phyloP scores from a whole-genome alignment of 106 monocot genomes.

The Dioscorea dumetorum region DNA sequence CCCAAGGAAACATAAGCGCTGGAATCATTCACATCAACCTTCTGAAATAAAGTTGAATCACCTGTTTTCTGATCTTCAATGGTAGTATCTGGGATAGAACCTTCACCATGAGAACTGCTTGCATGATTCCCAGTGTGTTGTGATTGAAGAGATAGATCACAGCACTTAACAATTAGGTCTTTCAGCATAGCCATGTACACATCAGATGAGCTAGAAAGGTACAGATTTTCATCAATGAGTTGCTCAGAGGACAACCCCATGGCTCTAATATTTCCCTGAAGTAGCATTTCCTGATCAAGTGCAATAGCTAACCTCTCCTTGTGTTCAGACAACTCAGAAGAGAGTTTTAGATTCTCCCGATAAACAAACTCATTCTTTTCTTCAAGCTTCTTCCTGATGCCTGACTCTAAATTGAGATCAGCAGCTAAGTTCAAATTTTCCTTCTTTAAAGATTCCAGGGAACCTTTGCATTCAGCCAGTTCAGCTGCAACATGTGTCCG shows the following conservation, averaged over 20 bases:
- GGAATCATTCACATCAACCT: slow-evolving; percentile 16
- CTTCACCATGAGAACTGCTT: slow-evolving; percentile 2
- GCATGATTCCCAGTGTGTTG: slow-evolving; percentile 7
- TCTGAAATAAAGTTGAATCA: slow-evolving; percentile 7
- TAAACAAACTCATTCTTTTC: slow-evolving; percentile 38
- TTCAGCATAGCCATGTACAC: slow-evolving; percentile 29
- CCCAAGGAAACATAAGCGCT: slow-evolving; percentile 9
- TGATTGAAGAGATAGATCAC: slow-evolving; percentile 8
- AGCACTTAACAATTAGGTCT: slow-evolving; percentile 18
- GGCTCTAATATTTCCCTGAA: slow-evolving; percentile 43
- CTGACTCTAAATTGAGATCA: slow-evolving; percentile 19
- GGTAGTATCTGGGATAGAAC: not conserved
- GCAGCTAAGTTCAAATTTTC: slow-evolving; percentile 42
- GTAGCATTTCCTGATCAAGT: slow-evolving; percentile 33
- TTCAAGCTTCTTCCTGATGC: slow-evolving; percentile 20
- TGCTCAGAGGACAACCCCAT: slow-evolving; percentile 26
- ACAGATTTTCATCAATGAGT: slow-evolving; percentile 49
- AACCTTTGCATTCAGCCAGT: slow-evolving; percentile 33
- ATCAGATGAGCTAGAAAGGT: slow-evolving; percentile 37
- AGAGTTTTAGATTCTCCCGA: slow-evolving; percentile 50
- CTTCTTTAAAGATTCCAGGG: slow-evolving; percentile 39
- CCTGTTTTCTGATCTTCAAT: not conserved
- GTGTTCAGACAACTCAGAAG: slow-evolving; percentile 39
- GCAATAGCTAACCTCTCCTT: slow-evolving; percentile 36
- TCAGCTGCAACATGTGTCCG: slow-evolving; percentile 23